Percentiles rank a stretch among this genome's conserved stretches.
Evolutionary conservation across 306 rosid species (phyloP).

Genomic region (Cucumis hystrix): DNA sequence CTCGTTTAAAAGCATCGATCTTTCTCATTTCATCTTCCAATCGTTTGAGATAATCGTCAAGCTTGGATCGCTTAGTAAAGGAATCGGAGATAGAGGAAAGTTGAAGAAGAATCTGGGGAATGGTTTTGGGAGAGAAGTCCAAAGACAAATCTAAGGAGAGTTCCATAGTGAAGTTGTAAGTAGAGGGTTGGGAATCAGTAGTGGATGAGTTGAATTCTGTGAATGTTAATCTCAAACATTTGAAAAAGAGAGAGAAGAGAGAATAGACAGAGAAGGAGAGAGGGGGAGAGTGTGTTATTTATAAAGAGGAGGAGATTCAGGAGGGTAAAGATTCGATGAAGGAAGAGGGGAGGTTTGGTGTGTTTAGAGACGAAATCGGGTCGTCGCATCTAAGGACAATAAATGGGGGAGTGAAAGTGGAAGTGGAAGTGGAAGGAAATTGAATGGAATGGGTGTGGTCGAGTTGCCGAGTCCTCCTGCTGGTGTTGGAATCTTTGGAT

Average conservation of each 20-base stretch:
- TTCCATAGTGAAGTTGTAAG: conserved; percentile 20
- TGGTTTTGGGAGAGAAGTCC: conserved; percentile 36
- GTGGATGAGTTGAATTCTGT: background rate
- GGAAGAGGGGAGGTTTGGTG: background rate
- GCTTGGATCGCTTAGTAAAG: conserved; percentile 26
- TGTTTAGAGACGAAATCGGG: conserved; percentile 17
- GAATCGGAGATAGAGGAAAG: conserved; percentile 22
- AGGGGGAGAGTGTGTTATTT: conserved; percentile 15
- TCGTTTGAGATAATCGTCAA: conserved; percentile 29
- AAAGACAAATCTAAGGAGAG: conserved; percentile 40
- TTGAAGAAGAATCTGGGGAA: conserved; percentile 32
- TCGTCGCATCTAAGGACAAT: conserved; percentile 50
- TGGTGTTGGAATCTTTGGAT: conserved; percentile 34
- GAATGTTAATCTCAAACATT: background rate
- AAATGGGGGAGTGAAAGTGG: conserved; percentile 10
- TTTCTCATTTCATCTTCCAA: conserved; percentile 61
- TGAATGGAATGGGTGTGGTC: conserved; percentile 3
- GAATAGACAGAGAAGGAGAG: conserved; percentile 16
- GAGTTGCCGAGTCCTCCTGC: background rate
- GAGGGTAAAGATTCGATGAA: conserved; percentile 17
- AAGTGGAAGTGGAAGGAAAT: background rate
- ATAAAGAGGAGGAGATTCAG: conserved; percentile 45
- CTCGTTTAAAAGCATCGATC: conserved; percentile 65
- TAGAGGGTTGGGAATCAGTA: background rate
- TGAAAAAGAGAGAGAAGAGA: conserved; percentile 12